Conservation (phyloP, 2,329 filamentous ascomycete species). For the Sporothrix dimorphospora region DNA sequence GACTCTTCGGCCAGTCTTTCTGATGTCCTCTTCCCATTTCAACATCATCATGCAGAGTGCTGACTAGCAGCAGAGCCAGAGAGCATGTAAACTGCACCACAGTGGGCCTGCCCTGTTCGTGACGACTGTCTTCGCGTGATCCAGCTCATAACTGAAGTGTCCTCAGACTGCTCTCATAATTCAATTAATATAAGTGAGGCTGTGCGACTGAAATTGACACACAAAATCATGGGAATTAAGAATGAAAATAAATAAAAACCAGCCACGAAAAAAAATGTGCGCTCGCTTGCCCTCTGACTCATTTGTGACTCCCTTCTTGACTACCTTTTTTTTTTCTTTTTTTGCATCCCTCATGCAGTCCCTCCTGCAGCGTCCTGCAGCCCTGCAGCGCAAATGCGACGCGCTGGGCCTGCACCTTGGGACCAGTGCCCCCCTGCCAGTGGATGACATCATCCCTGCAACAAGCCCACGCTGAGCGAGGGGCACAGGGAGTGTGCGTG, state of each 20-base stretch:
- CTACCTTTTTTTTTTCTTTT: no score
- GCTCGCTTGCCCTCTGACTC: conserved; percentile 7
- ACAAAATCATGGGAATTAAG: background rate
- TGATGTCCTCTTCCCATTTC: no score
- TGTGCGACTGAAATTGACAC: no score
- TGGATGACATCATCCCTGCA: conserved; percentile 27
- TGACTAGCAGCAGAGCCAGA: background rate
- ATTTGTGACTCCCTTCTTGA: no score
- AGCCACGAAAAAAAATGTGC: background rate
- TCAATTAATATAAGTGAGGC: background rate
- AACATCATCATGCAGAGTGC: background rate
- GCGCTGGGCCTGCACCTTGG: background rate
- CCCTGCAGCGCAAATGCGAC: conserved; percentile 1
- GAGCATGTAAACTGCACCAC: no score
- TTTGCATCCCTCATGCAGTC: background rate
- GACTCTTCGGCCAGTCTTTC: background rate
- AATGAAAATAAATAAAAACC: background rate
- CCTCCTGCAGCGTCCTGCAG: background rate
- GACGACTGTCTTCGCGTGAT: no score
- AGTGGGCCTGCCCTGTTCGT: background rate
- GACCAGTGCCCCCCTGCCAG: background rate
- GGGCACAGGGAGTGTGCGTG: background rate
- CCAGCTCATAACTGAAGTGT: no score
- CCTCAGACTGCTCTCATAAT: background rate
- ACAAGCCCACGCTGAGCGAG: background rate